Conservation (phyloP, 2,329 filamentous ascomycete species). For the Coniochaeta pulveracea region DNA sequence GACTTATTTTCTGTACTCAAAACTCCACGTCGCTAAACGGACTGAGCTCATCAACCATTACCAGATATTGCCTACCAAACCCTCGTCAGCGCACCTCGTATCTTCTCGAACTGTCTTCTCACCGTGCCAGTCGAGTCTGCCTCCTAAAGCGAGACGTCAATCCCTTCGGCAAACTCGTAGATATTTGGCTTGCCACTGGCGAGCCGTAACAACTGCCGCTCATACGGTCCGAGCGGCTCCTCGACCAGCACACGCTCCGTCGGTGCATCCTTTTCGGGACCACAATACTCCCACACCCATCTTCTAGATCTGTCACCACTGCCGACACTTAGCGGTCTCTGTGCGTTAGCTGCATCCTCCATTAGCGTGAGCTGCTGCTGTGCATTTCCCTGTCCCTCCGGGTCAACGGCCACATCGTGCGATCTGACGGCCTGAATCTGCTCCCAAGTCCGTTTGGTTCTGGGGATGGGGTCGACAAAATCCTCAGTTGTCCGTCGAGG, state of each 20-base stretch:
- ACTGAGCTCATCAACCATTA: too few species aligned
- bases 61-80: too few species aligned
- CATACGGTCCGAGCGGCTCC: constrained; percentile 41
- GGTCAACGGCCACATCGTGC: neutral
- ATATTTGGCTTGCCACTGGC: constrained; percentile 31
- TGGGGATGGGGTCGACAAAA: constrained; percentile 23
- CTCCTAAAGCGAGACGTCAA: constrained; percentile 1
- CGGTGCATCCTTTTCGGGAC: constrained; percentile 28
- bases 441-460: constrained; percentile 15
- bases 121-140: too few species aligned
- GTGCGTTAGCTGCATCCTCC: constrained; percentile 11
- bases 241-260: constrained; percentile 33
- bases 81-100: too few species aligned
- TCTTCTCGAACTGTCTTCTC: too few species aligned
- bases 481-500: constrained; percentile 22
- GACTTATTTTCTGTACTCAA: too few species aligned
- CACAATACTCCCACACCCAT: constrained; percentile 45
- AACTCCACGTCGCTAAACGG: too few species aligned
- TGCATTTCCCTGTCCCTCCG: constrained; percentile 1
- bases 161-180: constrained; percentile 25
- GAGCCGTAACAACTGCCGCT: constrained; percentile 33
- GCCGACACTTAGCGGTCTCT: constrained; percentile 9
- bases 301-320: constrained; percentile 18
- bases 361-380: neutral
- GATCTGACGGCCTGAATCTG: constrained; percentile 7